Evolutionary conservation across 345 rosid species (phyloP).

Genomic region (Arabis hirsuta): DNA sequence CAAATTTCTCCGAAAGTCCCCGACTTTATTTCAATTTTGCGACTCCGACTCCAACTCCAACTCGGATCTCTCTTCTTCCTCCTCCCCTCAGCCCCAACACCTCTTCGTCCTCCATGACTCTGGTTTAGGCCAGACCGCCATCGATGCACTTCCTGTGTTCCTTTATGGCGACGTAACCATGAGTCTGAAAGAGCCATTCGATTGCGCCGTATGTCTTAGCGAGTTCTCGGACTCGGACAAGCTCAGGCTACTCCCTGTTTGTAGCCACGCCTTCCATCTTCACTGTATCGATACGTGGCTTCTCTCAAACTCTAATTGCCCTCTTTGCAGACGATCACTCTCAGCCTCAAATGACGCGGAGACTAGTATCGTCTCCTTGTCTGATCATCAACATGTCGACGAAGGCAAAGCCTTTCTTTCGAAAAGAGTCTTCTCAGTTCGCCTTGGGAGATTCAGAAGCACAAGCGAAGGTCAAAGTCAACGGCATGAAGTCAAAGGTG

Average conservation of each 20-base stretch:
- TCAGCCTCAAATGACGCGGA: constrained; percentile 40
- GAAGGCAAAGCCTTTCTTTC: constrained; percentile 38
- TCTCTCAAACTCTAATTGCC: constrained; percentile 81
- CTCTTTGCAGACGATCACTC: constrained; percentile 67
- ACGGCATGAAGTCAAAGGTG: constrained; percentile 37
- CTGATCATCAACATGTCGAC: constrained; percentile 18
- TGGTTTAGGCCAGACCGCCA: constrained; percentile 65
- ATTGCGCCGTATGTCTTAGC: constrained; percentile 73
- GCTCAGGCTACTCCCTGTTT: constrained; percentile 67
- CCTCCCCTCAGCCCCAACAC: constrained; percentile 70
- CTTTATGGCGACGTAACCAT: constrained; percentile 51
- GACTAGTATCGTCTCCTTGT: constrained; percentile 17
- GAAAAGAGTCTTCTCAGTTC: constrained; percentile 59
- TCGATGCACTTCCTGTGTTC: constrained; percentile 78
- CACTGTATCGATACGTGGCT: constrained; percentile 80
- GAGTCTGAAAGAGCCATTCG: constrained; percentile 67
- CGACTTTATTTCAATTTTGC: constrained; percentile 50
- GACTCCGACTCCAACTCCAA: constrained; percentile 54
- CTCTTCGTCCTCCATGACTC: constrained; percentile 70
- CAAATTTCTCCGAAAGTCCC: constrained; percentile 53
- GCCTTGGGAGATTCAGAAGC: constrained; percentile 66
- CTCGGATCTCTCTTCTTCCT: constrained; percentile 51
- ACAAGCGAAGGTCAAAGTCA: constrained; percentile 38
- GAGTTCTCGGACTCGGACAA: constrained; percentile 62
- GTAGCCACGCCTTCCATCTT: constrained; percentile 79